A percentile compares a stretch with the other conserved stretches of the same genome.
phyloP scores from a whole-genome alignment of 352 stramenopile species.

The Phytopythium delawarense region DNA sequence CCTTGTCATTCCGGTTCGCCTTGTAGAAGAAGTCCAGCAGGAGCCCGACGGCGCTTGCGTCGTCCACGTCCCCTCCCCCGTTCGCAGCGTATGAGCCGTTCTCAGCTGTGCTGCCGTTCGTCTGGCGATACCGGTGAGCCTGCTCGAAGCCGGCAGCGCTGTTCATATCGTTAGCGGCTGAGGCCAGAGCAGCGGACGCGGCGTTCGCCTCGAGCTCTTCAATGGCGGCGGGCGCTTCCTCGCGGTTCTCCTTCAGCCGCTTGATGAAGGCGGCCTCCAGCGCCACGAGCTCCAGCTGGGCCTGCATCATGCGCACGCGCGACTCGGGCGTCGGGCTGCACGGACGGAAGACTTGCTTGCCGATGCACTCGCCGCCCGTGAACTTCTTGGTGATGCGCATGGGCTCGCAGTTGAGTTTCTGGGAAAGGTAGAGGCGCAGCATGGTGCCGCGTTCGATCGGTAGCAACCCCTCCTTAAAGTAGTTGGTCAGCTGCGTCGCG shows the following conservation, averaged over 20 bases:
- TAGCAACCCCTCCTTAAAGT: conserved; percentile 83
- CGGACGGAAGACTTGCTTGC: conserved; percentile 86
- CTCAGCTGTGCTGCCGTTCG: conserved; percentile 16
- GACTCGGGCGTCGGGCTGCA: conserved; percentile 64
- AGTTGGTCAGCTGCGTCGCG: conserved; percentile 67
- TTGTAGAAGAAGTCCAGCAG: conserved; percentile 83
- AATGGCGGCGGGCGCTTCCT: conserved; percentile 48
- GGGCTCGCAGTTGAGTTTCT: conserved; percentile 90
- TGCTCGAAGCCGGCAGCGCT: conserved; percentile 15
- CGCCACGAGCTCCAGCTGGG: conserved; percentile 62
- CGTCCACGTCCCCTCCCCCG: conserved; percentile 34
- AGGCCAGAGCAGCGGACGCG: conserved; percentile 13
- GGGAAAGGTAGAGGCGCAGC: conserved; percentile 87
- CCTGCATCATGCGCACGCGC: conserved; percentile 64
- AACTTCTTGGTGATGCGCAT: conserved; percentile 95
- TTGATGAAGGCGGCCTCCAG: conserved; percentile 78
- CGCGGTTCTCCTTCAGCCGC: conserved; percentile 73
- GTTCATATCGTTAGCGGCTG: conserved; percentile 16
- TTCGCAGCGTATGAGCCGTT: conserved; percentile 26
- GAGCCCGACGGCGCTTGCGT: conserved; percentile 63
- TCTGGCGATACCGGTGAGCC: conserved; percentile 25
- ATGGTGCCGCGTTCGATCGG: conserved; percentile 86
- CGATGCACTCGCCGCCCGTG: conserved; percentile 87
- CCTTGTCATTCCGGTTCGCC: conserved; percentile 59
- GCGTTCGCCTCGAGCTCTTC: conserved; percentile 42